Evolutionary conservation across 2,329 filamentous ascomycete genomes (phyloP).

Genomic region (Hirsutella thompsonii): DNA sequence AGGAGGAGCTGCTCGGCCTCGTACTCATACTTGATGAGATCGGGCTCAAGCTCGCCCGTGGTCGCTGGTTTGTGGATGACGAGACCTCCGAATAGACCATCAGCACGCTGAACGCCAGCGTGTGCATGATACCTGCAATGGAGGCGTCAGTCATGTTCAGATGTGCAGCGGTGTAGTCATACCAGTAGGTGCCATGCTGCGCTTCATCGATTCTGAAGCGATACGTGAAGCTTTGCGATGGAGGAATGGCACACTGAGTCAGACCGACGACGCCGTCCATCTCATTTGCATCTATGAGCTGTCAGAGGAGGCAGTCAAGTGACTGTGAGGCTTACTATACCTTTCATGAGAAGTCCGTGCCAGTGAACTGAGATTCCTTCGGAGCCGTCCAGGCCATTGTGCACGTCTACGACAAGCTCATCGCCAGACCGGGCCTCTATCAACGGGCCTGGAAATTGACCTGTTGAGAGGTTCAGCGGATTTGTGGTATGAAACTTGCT

Average conservation of each 20-base stretch:
- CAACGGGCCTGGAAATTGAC: conserved; percentile 28
- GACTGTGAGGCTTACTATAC: conserved; percentile 12
- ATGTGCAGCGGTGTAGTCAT: conserved; percentile 15
- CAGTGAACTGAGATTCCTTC: conserved; percentile 38
- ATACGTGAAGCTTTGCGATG: conserved; percentile 37
- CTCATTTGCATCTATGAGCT: conserved; percentile 24
- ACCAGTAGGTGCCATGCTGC: conserved; percentile 49
- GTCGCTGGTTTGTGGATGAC: conserved; percentile 22
- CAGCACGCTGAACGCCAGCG: conserved; percentile 30
- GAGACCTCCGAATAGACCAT: conserved; percentile 10
- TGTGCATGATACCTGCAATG: conserved; percentile 36
- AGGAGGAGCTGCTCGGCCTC: conserved; percentile 22
- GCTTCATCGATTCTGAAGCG: conserved; percentile 40
- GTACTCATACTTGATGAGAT: conserved; percentile 9
- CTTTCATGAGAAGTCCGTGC: conserved; percentile 54
- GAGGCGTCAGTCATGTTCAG: background rate
- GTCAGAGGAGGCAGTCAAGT: background rate
- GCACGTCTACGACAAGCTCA: conserved; percentile 24
- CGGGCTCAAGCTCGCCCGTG: conserved; percentile 11
- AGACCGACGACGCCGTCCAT: conserved; percentile 55
- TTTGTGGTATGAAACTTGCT: too few relatives aligned
- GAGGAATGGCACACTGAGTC: conserved; percentile 46
- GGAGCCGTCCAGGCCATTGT: conserved; percentile 18
- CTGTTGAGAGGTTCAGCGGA: too few relatives aligned
- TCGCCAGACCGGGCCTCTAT: conserved; percentile 32